Conservation (phyloP, 495 filamentous ascomycete species). For the Antarctomyces pellizariae region DNA sequence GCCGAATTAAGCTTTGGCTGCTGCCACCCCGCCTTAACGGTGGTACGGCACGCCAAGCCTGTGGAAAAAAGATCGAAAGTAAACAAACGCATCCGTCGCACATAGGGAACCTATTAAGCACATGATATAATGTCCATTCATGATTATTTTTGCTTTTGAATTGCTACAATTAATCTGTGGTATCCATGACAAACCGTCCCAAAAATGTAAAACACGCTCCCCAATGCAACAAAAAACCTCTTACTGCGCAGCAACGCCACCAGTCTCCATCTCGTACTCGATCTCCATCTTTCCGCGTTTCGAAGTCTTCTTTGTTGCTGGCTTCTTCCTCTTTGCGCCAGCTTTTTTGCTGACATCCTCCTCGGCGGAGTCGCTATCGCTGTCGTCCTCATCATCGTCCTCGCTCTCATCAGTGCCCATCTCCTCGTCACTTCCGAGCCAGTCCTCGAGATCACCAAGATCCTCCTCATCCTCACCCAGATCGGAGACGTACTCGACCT, state of each 20-base stretch:
- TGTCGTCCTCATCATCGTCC: slow-evolving; percentile 19
- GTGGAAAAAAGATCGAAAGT: too few species aligned
- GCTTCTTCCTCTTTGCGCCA: slow-evolving; percentile 47
- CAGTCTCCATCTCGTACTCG: slow-evolving; percentile 43
- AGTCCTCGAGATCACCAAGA: slow-evolving; percentile 17
- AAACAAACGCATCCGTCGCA: too few species aligned
- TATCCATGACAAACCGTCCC: too few species aligned
- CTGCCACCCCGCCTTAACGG: too few species aligned
- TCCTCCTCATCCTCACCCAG: slow-evolving; percentile 27
- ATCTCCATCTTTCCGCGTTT: slow-evolving; percentile 44
- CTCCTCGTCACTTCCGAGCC: slow-evolving; percentile 23
- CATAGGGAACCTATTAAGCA: too few species aligned
- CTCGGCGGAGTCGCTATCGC: slow-evolving; percentile 24
- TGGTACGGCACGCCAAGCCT: too few species aligned
- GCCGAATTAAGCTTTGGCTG: too few species aligned
- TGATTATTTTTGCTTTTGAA: too few species aligned
- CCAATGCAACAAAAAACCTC: too few species aligned
- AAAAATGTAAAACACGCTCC: too few species aligned
- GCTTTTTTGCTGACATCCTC: slow-evolving; percentile 24
- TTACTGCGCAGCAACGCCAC: slow-evolving; percentile 5
- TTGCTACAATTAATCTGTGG: too few species aligned
- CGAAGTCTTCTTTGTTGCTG: slow-evolving; percentile 27
- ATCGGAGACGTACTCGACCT: slow-evolving; percentile 65
- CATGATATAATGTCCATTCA: too few species aligned
- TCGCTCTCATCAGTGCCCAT: slow-evolving; percentile 24